phyloP scores from a whole-genome alignment of 2,329 filamentous ascomycete species.

The Calonectria hawksworthii region DNA sequence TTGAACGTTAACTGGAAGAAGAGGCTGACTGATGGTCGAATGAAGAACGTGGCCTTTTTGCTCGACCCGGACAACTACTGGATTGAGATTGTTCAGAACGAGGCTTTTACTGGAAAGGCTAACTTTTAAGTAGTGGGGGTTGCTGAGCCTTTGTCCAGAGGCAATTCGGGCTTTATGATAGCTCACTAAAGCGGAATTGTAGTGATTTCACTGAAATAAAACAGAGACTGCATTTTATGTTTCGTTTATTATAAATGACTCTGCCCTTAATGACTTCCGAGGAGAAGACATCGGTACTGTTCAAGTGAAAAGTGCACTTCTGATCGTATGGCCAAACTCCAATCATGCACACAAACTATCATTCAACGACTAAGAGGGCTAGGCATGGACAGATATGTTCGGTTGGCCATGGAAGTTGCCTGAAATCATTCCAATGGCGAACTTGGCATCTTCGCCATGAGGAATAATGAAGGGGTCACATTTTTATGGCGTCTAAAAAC shows the following conservation, averaged over 20 bases:
- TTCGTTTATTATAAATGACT: background rate
- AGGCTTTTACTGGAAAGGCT: slow-evolving; percentile 69
- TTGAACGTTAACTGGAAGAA: slow-evolving; percentile 93
- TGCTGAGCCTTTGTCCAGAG: background rate
- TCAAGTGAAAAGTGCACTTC: background rate
- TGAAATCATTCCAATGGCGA: background rate
- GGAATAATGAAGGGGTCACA: background rate
- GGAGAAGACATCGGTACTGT: background rate
- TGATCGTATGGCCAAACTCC: background rate
- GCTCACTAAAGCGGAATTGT: too few relatives aligned
- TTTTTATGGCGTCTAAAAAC: background rate
- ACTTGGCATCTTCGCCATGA: background rate
- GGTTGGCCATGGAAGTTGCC: background rate
- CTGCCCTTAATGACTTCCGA: background rate
- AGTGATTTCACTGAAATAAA: background rate
- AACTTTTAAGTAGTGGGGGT: slow-evolving; percentile 59
- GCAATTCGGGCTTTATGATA: background rate
- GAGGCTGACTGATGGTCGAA: slow-evolving; percentile 88
- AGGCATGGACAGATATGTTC: background rate
- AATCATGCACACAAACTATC: background rate
- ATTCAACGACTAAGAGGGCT: background rate
- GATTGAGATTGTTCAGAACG: slow-evolving; percentile 86
- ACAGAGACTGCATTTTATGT: background rate
- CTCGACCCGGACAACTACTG: slow-evolving; percentile 91
- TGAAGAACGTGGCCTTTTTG: slow-evolving; percentile 95